These are phyloP conservation scores for Paraphoma sp. DNA, from an alignment of 2,329 filamentous ascomycete species.

Conservation along the genomic window DNA sequence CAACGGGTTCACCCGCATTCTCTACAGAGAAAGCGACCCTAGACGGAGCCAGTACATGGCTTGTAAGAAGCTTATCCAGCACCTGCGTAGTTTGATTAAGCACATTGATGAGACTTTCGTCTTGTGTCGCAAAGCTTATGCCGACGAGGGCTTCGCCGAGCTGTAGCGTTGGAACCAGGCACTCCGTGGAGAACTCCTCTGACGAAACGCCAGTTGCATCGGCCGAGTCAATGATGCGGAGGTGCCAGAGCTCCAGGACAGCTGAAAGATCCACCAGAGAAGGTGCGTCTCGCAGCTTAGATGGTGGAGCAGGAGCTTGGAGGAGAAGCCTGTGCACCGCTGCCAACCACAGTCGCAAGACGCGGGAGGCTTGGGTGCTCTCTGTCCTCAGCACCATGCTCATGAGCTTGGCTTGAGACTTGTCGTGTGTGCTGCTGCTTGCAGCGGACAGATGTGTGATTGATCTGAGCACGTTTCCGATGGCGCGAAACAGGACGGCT, in stretches of 20 bases:
- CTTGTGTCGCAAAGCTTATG: conserved; percentile 2
- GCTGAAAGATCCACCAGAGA: conserved; percentile 29
- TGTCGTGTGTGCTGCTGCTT: conserved; percentile 20
- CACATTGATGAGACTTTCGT: background rate
- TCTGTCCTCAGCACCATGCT: conserved; percentile 44
- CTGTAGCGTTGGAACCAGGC: conserved; percentile 39
- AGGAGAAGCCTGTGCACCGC: conserved; percentile 26
- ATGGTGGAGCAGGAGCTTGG: background rate
- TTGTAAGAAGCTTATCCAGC: conserved; percentile 49
- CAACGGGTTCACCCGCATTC: conserved; percentile 4
- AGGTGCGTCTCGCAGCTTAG: background rate
- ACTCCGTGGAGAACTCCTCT: conserved; percentile 48
- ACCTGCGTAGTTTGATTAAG: conserved; percentile 16
- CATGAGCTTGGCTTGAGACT: conserved; percentile 42
- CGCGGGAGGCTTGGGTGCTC: conserved; percentile 43
- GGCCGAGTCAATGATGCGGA: conserved; percentile 32
- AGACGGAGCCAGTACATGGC: conserved; percentile 52
- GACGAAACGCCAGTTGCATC: conserved; percentile 38
- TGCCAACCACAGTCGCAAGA: conserved; percentile 45
- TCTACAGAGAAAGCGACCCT: conserved; percentile 46
- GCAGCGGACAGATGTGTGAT: conserved; percentile 24
- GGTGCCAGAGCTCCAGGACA: conserved; percentile 42
- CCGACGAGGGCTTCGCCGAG: conserved; percentile 30
- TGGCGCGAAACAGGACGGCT: conserved; percentile 29
- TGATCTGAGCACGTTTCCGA: conserved; percentile 26